phyloP scores from a whole-genome alignment of 2,329 filamentous ascomycete species.

The Exophiala spinifera region DNA sequence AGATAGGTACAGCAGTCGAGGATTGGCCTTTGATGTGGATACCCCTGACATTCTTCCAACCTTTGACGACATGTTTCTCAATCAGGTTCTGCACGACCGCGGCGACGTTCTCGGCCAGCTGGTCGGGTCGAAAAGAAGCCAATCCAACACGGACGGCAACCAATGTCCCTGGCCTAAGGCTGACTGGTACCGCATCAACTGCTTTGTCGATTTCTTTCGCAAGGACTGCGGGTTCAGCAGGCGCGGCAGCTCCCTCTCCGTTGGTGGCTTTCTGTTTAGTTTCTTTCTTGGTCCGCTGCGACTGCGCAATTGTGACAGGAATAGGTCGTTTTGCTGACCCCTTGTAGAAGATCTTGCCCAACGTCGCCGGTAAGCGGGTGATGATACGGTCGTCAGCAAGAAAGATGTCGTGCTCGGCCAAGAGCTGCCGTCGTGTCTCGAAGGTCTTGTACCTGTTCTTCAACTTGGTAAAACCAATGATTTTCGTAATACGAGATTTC shows the following conservation, averaged over 20 bases:
- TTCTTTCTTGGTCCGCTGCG: conserved; percentile 58
- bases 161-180: conserved; percentile 73
- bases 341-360: conserved; percentile 94
- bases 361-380: conserved; percentile 66
- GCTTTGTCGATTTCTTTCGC: conserved; percentile 79
- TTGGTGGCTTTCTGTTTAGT: conserved; percentile 42
- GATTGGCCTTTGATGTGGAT: conserved; percentile 89
- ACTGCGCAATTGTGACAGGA: conserved; percentile 69
- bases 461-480: conserved; percentile 81
- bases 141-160: conserved; percentile 77
- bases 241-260: conserved; percentile 43
- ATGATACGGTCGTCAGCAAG: conserved; percentile 85
- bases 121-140: conserved; percentile 68
- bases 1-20: conserved; percentile 88
- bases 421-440: conserved; percentile 79
- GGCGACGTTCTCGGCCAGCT: conserved; percentile 77
- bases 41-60: conserved; percentile 80
- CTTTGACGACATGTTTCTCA: conserved; percentile 76
- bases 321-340: conserved; percentile 78
- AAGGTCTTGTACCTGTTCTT: conserved; percentile 87
- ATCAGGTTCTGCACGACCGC: conserved; percentile 67
- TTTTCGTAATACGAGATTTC: conserved; percentile 64
- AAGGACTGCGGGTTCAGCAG: conserved; percentile 62
- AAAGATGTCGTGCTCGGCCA: conserved; percentile 86
- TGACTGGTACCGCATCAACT: conserved; percentile 71